These are phyloP conservation scores for Parastagonospora avenae DNA, from an alignment of 2,329 filamentous ascomycete species.

Conservation along the genomic window DNA sequence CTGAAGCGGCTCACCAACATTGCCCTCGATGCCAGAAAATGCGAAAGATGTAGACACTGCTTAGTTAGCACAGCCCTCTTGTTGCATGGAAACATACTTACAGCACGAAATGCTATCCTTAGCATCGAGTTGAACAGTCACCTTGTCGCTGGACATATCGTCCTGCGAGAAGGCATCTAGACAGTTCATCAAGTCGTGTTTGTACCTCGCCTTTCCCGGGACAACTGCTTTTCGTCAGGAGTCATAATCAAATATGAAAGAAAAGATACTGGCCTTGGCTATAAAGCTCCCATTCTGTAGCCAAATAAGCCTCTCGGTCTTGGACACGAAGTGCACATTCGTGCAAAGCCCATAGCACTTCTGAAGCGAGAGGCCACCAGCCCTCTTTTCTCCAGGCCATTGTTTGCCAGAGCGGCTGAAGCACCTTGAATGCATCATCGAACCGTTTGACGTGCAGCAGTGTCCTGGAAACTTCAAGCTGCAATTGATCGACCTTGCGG, in stretches of 20 bases:
- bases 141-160: conserved; percentile 44
- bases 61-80: conserved; percentile 29
- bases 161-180: conserved; percentile 46
- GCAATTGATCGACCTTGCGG: conserved; percentile 60
- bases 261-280: conserved; percentile 30
- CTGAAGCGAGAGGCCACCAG: conserved; percentile 64
- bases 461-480: conserved; percentile 61
- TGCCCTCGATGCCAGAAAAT: conserved; percentile 60
- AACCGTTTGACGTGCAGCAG: conserved; percentile 57
- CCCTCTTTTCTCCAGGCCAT: conserved; percentile 64
- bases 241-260: too few species aligned
- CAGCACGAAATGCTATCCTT: conserved; percentile 57
- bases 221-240: conserved; percentile 34
- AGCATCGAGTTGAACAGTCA: conserved; percentile 53
- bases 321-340: conserved; percentile 56
- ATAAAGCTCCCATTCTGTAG: conserved; percentile 63
- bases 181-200: conserved; percentile 55
- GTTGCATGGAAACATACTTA: conserved; percentile 46
- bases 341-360: conserved; percentile 59
- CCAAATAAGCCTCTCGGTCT: conserved; percentile 56
- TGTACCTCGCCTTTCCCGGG: conserved; percentile 39
- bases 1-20: conserved; percentile 63
- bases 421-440: conserved; percentile 56
- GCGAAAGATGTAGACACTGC: conserved; percentile 57
- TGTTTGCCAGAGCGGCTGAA: conserved; percentile 60